Conservation (phyloP, 2,329 filamentous ascomycete species). For the Colletotrichum aenigma region DNA sequence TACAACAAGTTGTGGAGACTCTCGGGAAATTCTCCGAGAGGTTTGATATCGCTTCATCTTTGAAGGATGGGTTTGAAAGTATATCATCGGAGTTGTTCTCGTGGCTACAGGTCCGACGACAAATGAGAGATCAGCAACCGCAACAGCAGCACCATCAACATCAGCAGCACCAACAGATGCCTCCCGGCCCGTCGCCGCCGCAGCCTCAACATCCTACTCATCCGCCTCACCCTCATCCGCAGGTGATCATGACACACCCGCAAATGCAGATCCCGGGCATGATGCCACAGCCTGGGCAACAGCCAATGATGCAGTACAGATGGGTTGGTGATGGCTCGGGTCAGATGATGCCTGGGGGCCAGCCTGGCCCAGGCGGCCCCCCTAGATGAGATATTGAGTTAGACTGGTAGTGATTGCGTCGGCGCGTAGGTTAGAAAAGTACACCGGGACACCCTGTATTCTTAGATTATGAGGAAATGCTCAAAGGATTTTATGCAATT, state of each 20-base stretch:
- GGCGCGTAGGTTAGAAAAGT: neutral
- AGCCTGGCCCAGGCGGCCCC: neutral
- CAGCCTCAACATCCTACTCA: conserved; percentile 8
- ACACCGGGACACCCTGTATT: neutral
- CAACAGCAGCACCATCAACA: conserved; percentile 26
- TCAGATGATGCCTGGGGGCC: conserved; percentile 43
- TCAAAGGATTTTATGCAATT: neutral
- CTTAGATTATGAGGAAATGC: neutral
- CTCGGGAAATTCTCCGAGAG: conserved; percentile 61
- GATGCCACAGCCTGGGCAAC: conserved; percentile 16
- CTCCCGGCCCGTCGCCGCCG: neutral
- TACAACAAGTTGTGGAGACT: conserved; percentile 58
- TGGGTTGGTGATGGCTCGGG: conserved; percentile 51
- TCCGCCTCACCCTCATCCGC: conserved; percentile 1
- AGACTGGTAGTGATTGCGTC: neutral
- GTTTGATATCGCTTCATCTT: conserved; percentile 61
- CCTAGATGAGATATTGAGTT: neutral
- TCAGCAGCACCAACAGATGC: conserved; percentile 28
- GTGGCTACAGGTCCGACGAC: conserved; percentile 43
- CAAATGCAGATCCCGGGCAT: neutral
- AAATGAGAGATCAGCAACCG: conserved; percentile 32
- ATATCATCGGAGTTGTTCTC: conserved; percentile 50
- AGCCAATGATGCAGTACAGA: conserved; percentile 32
- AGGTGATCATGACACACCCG: neutral
- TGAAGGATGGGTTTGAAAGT: conserved; percentile 58